Evolutionary conservation across 305 asterid genomes (phyloP), one percentile per base, ranked within the genome.

Genomic region (Fraxinus nigra): DNA sequence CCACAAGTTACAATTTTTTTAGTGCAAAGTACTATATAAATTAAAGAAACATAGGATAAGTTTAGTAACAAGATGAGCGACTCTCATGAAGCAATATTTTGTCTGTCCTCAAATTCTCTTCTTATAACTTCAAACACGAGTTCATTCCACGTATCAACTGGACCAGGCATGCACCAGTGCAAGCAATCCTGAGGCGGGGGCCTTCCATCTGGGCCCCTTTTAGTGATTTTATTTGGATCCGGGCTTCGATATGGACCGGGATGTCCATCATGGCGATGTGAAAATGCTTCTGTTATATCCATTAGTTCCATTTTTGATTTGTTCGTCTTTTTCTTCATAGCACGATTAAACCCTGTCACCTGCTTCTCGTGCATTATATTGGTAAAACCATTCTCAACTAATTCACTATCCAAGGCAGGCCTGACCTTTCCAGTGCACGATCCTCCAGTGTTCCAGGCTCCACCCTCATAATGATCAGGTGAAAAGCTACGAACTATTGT

Each of bases 131-230:
- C 98, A 48, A 83, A 78, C 40, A 94, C 90, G 69, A 96, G 81
- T 87, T 96, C 99, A 72, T 96, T 96, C 99, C 99, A 96, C 1
- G 97, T 93, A 83, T 96, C 99, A 51, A 96, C 97, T 0, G 99
- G 97, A 33, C 99, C 99, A 4, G 99, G 99, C 99, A 96, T 96
- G 91, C 99, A 96, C 99, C 99, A 96, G 78, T 96, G 99, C 91
- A 96, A 83, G 90, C 99, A 96, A 83, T 96, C 99, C 88, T 96
- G 99, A 0, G 98, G 94, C 1, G 98, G 98, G 9, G 99, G 99
- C 86, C 84, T 76, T 34, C 99, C 99, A 81, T 93, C 91, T 1
- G 95, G 97, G 18, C 98, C 97, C 69, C 97, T 82, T 82, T 91
- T 90, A 8, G 97, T 94, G 78, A 92, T 80, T 88, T 96, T 96